Evolutionary conservation across 805 yeast species (phyloP), one percentile per base, ranked within the genome.

Genomic region (Suhomyces tanzawaensis): DNA sequence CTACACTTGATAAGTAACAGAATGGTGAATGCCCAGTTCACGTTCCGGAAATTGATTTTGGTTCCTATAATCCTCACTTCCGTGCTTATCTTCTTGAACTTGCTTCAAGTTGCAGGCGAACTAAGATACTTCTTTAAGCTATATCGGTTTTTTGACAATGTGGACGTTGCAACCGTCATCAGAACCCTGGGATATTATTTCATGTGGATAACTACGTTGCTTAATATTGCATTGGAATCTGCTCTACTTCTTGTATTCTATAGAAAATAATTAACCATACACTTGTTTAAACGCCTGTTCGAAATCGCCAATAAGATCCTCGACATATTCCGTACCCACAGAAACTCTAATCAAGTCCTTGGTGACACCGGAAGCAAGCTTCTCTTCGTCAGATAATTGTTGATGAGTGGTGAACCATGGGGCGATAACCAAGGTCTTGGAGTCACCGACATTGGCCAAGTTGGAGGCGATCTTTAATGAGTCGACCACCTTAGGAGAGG

Each of bases 321-420:
- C 87, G 41, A 74, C 69, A 52, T 85, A 95, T 69, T 87, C 96
- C 45, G 87, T 83, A 64, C 96, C 96, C 34, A 86, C 89, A 47
- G 88, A 79, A 39, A 87, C 71, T 71, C 99, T 82, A 53, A 91
- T 80, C 57, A 88, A 76, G 49, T 87, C 96, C 52, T 84, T 81
- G 39, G 93, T 77, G 41, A 91, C 97, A 65, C 97, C 97, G 34
- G 95, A 74, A 11, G 83, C 79, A 29, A 66, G 40, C 68, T 86
- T 87, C 71, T 88, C 97, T 48, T 81, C 85, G 32, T 85, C 88
- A 29, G 71, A 64, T 57, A 91, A 76, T 71, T 93, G 98, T 62
- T 88, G 90, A 66, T 91, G 99, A 18, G 98, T 91, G 28, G 98
- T 93, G 66, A 77, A 88, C 75, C 83, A 90, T 48, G 99, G 99